Conservation (phyloP, 306 rosid genomes). For the Sophora flavescens region DNA sequence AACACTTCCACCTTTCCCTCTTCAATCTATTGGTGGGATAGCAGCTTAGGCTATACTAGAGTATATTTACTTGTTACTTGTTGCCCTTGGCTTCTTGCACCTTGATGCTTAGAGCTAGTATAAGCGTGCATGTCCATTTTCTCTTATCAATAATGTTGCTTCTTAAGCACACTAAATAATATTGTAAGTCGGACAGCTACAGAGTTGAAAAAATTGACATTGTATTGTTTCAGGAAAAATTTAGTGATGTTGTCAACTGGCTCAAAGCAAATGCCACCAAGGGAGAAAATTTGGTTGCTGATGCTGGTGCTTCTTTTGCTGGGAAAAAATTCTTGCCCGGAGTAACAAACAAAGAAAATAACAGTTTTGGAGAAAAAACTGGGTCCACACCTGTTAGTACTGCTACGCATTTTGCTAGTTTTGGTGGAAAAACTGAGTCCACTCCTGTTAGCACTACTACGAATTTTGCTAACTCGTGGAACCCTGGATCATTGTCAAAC, state of each 20-base stretch:
- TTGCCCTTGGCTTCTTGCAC: constrained; percentile 19
- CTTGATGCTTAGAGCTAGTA: constrained; percentile 31
- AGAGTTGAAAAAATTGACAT: constrained; percentile 33
- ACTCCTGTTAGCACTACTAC: constrained; percentile 57
- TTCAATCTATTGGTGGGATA: not conserved
- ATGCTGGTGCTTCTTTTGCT: constrained; percentile 48
- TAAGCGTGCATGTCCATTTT: constrained; percentile 17
- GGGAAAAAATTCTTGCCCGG: constrained; percentile 61
- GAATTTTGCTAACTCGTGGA: constrained; percentile 63
- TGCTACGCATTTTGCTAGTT: constrained; percentile 53
- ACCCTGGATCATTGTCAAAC: constrained; percentile 61
- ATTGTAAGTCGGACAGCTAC: constrained; percentile 29
- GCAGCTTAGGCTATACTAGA: constrained; percentile 6
- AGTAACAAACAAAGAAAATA: constrained; percentile 54
- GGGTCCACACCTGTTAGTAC: constrained; percentile 55
- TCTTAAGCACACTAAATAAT: constrained; percentile 6
- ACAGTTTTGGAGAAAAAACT: constrained; percentile 58
- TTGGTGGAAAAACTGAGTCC: constrained; percentile 59
- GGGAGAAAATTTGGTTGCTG: constrained; percentile 58
- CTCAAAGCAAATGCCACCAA: constrained; percentile 76
- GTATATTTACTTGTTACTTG: constrained; percentile 8
- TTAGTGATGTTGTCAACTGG: constrained; percentile 91
- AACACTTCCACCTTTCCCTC: constrained; percentile 12
- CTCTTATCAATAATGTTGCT: constrained; percentile 10
- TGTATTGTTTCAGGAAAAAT: constrained; percentile 75